Conservation (phyloP, 768 basidiomycete genomes). For the Leccinellum rugosiceps region DNA sequence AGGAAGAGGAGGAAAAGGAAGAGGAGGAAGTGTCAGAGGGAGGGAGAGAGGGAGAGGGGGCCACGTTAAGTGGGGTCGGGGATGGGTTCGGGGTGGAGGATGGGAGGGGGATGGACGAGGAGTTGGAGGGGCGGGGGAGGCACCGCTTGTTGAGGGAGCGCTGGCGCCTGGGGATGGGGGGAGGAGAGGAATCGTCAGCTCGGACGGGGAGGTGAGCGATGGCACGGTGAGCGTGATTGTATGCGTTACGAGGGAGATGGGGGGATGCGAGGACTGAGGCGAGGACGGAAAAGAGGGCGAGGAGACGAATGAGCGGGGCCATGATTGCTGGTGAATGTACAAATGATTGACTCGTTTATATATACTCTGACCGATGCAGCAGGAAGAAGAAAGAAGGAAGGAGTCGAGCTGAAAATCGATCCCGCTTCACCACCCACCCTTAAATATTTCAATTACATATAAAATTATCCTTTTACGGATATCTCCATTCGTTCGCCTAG, state of each 20-base stretch:
- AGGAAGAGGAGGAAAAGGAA: not conserved
- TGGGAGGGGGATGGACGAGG: slow-evolving; percentile 2
- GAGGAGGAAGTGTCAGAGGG: not conserved
- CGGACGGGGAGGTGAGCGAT: not conserved
- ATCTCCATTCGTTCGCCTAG: not conserved
- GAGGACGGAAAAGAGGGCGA: slow-evolving; percentile 43
- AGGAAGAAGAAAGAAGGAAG: not conserved
- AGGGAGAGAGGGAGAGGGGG: not conserved
- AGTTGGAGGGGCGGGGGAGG: slow-evolving; percentile 12
- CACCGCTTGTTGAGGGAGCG: slow-evolving; percentile 32
- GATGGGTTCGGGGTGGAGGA: not conserved
- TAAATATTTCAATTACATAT: not conserved
- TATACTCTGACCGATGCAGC: not conserved
- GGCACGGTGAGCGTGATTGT: slow-evolving; percentile 22
- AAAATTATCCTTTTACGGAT: not conserved
- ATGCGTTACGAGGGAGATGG: slow-evolving; percentile 31
- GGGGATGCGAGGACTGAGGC: slow-evolving; percentile 35
- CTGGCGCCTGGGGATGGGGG: slow-evolving; percentile 9
- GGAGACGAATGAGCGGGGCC: slow-evolving; percentile 39
- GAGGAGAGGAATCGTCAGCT: not conserved
- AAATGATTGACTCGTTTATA: slow-evolving; percentile 20
- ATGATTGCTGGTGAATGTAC: slow-evolving; percentile 5
- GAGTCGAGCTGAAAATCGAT: not conserved
- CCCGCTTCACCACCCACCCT: not conserved
- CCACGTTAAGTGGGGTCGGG: slow-evolving; percentile 22